phyloP scores from a whole-genome alignment of 2,329 filamentous ascomycete species.

The Apiospora aurea region DNA sequence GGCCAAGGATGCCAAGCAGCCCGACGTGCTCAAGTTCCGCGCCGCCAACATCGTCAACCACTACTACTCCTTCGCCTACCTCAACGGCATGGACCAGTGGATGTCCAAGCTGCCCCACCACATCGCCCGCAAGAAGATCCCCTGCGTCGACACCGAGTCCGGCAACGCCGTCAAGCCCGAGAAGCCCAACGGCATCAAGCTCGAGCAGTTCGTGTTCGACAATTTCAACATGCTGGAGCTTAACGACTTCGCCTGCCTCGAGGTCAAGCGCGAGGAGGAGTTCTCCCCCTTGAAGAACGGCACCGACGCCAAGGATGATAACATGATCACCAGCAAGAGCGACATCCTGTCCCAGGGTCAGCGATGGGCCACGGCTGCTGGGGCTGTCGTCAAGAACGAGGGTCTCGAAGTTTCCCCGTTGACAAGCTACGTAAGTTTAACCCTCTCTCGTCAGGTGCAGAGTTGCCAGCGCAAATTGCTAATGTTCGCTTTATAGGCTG shows the following conservation, averaged over 20 bases:
- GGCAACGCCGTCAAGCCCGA: constrained; percentile 87
- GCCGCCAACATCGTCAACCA: constrained; percentile 99
- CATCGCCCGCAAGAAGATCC: constrained; percentile 98
- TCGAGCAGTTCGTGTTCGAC: constrained; percentile 99
- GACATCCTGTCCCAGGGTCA: constrained; percentile 92
- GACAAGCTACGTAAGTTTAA: constrained; percentile 86
- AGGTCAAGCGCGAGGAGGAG: constrained; percentile 96
- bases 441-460: not conserved
- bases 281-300: constrained; percentile 96
- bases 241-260: constrained; percentile 91
- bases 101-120: constrained; percentile 89
- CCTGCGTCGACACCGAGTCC: constrained; percentile 76
- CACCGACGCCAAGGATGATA: constrained; percentile 68
- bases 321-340: constrained; percentile 88
- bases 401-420: constrained; percentile 92
- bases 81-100: constrained; percentile 90
- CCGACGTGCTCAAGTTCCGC: constrained; percentile 88
- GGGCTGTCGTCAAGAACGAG: constrained; percentile 72
- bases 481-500: constrained; percentile 52
- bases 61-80: constrained; percentile 96
- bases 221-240: constrained; percentile 91
- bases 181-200: constrained; percentile 97
- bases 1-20: constrained; percentile 82
- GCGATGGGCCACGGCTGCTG: constrained; percentile 83
- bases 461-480: constrained; percentile 26